Evolutionary conservation across 345 rosid species (phyloP).

Genomic region (Brassica carinata): DNA sequence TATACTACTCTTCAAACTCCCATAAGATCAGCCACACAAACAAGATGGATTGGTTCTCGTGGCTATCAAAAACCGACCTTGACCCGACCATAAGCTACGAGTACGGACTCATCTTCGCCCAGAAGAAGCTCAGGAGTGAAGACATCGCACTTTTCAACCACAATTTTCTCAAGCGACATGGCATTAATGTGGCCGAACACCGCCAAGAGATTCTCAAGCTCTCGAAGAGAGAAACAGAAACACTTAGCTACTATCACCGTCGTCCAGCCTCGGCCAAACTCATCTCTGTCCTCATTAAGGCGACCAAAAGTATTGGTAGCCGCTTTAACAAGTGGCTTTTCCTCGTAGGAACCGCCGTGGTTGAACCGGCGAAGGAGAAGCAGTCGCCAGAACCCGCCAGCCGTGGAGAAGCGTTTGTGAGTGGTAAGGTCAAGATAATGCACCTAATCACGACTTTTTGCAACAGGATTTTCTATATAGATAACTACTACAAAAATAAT

Average conservation of each 20-base stretch:
- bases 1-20: neutral
- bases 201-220: conserved; percentile 80
- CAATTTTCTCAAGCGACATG: conserved; percentile 76
- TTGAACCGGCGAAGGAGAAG: conserved; percentile 44
- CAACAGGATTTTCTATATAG: neutral
- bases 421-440: conserved; percentile 37
- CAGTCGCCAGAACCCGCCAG: conserved; percentile 29
- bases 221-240: conserved; percentile 49
- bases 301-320: conserved; percentile 52
- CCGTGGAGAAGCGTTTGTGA: conserved; percentile 30
- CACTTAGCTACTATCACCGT: conserved; percentile 3
- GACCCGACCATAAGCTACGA: conserved; percentile 63
- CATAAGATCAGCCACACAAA: neutral
- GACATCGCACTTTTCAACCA: conserved; percentile 79
- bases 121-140: conserved; percentile 65
- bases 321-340: conserved; percentile 49
- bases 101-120: conserved; percentile 61
- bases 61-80: conserved; percentile 68
- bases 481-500: neutral
- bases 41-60: conserved; percentile 84
- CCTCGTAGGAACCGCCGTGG: conserved; percentile 35
- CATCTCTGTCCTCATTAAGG: conserved; percentile 43
- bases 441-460: neutral
- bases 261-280: conserved; percentile 45
- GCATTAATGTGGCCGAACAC: conserved; percentile 74